These are phyloP conservation scores for Wickerhamiella parazyma DNA, from an alignment of 805 yeast genomes.

Conservation along the genomic window DNA sequence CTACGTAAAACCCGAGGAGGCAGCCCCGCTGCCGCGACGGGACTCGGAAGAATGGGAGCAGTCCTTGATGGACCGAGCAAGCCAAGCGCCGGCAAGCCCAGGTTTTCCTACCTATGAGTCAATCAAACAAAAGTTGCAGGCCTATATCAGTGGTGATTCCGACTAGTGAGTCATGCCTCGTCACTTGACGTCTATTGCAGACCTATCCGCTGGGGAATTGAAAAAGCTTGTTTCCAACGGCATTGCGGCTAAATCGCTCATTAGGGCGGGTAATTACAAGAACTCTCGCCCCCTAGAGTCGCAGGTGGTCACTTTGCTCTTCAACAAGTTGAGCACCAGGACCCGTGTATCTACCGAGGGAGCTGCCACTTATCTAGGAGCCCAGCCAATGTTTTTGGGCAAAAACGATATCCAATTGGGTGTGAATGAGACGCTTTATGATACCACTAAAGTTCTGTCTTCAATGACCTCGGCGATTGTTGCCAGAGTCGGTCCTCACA, in stretches of 20 bases:
- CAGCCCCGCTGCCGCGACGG: background rate
- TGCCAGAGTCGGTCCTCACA: constrained; percentile 85
- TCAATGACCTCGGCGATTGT: constrained; percentile 95
- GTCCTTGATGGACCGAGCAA: background rate
- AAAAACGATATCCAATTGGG: constrained; percentile 95
- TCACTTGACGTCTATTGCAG: constrained; percentile 72
- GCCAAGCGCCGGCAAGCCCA: background rate
- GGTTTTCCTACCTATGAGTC: background rate
- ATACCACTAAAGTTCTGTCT: constrained; percentile 76
- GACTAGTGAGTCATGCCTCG: constrained; percentile 16
- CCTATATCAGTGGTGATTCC: background rate
- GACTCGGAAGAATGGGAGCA: background rate
- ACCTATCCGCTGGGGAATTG: constrained; percentile 61
- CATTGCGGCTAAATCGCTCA: constrained; percentile 39
- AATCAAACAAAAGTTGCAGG: background rate
- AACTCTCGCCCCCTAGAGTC: constrained; percentile 59
- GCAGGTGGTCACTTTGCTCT: constrained; percentile 67
- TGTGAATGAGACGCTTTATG: constrained; percentile 81
- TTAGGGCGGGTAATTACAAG: constrained; percentile 32
- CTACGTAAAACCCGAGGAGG: background rate
- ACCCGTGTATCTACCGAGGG: constrained; percentile 92
- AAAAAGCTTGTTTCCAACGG: constrained; percentile 61
- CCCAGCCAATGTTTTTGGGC: constrained; percentile 91
- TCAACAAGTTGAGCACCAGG: constrained; percentile 87
- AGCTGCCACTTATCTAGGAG: constrained; percentile 86